Conservation (phyloP, 2,329 filamentous ascomycete species). For the Zasmidium cellare region DNA sequence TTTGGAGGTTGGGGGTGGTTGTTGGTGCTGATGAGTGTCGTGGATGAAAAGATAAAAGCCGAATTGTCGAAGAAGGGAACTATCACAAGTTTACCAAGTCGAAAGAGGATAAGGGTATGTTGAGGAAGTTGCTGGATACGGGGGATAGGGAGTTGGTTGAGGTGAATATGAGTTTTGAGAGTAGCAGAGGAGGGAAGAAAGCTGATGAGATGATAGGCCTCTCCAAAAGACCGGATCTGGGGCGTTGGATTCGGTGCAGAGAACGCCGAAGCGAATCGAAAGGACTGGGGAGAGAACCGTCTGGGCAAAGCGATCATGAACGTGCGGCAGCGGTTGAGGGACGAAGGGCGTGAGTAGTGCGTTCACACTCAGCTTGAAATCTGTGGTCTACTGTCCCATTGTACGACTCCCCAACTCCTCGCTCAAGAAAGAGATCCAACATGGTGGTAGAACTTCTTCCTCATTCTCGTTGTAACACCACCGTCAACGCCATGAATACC, state of each 20-base stretch:
- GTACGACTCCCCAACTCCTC: conserved; percentile 11
- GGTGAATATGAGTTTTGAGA: conserved; percentile 3
- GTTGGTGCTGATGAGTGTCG: conserved; percentile 1
- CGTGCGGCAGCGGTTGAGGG: conserved; percentile 55
- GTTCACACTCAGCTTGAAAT: background rate
- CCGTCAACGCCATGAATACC: conserved; percentile 90
- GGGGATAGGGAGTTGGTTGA: conserved; percentile 61
- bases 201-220: conserved; percentile 59
- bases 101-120: conserved; percentile 45
- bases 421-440: conserved; percentile 1
- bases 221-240: conserved; percentile 63
- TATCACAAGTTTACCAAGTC: conserved; percentile 59
- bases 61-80: conserved; percentile 60
- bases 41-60: conserved; percentile 48
- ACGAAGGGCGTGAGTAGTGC: conserved; percentile 34
- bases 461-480: conserved; percentile 86
- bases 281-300: conserved; percentile 62
- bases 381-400: background rate
- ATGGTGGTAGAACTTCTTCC: background rate
- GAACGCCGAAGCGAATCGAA: conserved; percentile 43
- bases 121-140: conserved; percentile 35
- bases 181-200: conserved; percentile 48
- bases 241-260: conserved; percentile 61
- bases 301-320: conserved; percentile 63
- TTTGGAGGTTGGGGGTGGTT: conserved; percentile 6